A percentile compares a stretch with the other conserved stretches of the same genome.
Conservation (phyloP, 495 filamentous ascomycete genomes). For the Hypoxylon intermedium region DNA sequence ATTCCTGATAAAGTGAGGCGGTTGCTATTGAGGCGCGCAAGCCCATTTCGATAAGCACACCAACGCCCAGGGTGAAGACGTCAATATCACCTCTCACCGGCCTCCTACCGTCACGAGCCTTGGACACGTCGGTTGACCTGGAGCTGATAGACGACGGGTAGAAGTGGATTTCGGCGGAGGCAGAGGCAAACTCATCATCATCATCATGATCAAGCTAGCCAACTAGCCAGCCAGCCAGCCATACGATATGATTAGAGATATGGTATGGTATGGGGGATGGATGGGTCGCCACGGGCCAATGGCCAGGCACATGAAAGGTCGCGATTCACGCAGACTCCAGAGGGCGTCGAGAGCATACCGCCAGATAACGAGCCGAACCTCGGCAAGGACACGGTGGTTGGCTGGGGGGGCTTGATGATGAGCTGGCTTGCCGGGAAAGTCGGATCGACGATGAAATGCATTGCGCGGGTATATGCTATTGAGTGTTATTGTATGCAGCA, state of each 20-base stretch:
- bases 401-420: conserved; percentile 20
- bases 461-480: background rate
- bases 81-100: conserved; percentile 15
- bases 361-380: conserved; percentile 31
- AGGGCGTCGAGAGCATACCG: conserved; percentile 11
- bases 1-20: conserved; percentile 26
- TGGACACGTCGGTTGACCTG: conserved; percentile 24
- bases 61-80: conserved; percentile 20
- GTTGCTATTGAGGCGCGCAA: conserved; percentile 10
- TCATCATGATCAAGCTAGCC: no score
- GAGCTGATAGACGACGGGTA: conserved; percentile 6
- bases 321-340: conserved; percentile 25
- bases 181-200: conserved; percentile 9
- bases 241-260: background rate
- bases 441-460: conserved; percentile 37
- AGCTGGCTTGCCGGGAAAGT: conserved; percentile 21
- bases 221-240: no score
- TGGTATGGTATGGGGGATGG: conserved; percentile 13
- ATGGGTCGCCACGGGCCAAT: conserved; percentile 18
- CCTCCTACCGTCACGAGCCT: conserved; percentile 6
- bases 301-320: conserved; percentile 17
- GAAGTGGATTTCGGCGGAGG: conserved; percentile 16
- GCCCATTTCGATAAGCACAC: conserved; percentile 15
- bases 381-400: conserved; percentile 30
- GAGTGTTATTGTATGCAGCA: conserved; percentile 4